Evolutionary conservation across 1,139 yeast genomes (phyloP), one percentile per base, ranked within the genome.

Genomic region (Debaryomyces singareniensis): DNA sequence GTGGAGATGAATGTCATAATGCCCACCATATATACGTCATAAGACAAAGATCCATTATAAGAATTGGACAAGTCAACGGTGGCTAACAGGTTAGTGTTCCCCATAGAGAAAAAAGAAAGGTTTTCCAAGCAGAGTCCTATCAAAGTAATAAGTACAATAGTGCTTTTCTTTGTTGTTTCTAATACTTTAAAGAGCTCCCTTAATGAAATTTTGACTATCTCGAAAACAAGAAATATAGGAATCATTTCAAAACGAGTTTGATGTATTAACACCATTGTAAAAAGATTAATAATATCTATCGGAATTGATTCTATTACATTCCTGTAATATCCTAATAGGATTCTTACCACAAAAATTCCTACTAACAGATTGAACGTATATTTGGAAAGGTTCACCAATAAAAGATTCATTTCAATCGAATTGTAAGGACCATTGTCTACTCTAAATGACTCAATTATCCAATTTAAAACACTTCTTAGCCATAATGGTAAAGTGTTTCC

Each of bases 51-150:
- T 0, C 98, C 98, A 49, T 91, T 91, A 51, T 91, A 91, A 1
- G 96, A 89, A 50, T 91, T 87, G 0, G 95, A 76, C 16, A 91
- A 65, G 45, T 91, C 96, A 15, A 91, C 78, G 0, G 96, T 82
- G 0, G 96, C 93, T 43, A 91, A 68, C 29, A 95, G 87, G 48
- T 91, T 91, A 1, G 97, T 87, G 33, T 85, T 86, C 0, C 97
- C 97, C 56, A 82, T 70, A 9, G 86, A 84, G 58, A 85, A 91
- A 49, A 89, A 91, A 0, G 91, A 62, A 28, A 86, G 61, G 42
- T 85, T 79, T 49, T 87, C 94, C 28, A 85, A 44, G 31, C 64
- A 46, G 12, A 66, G 30, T 2, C 45, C 45, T 30, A 58, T 44
- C 3, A 49, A 22, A 0, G 61, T 33, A 1, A 53, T 32, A 7